These are phyloP conservation scores for Cordyceps fumosorosea DNA, from an alignment of 2,329 filamentous ascomycete species.

Conservation along the genomic window DNA sequence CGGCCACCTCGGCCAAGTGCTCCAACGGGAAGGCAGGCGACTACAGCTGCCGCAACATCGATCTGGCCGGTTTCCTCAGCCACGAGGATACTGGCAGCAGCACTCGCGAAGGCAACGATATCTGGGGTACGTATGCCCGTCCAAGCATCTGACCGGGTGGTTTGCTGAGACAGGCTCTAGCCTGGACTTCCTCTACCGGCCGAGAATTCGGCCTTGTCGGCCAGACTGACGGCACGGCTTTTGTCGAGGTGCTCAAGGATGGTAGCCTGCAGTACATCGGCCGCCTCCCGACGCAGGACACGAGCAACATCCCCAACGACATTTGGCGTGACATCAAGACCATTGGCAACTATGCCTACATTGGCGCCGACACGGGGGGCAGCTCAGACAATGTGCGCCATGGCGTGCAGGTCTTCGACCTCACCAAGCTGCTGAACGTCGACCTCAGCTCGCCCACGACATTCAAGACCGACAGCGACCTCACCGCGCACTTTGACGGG, in stretches of 20 bases:
- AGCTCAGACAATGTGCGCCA: constrained; percentile 26
- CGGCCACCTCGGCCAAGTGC: constrained; percentile 17
- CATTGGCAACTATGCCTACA: constrained; percentile 28
- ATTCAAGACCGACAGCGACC: constrained; percentile 25
- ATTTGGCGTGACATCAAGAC: constrained; percentile 37
- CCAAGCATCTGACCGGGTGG: neutral
- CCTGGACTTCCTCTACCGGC: constrained; percentile 22
- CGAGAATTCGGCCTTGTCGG: constrained; percentile 40
- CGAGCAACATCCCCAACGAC: constrained; percentile 18
- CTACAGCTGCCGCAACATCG: constrained; percentile 29
- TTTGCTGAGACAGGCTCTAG: neutral
- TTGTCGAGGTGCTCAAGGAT: constrained; percentile 36
- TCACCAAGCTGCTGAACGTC: constrained; percentile 44
- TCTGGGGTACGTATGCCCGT: constrained; percentile 21
- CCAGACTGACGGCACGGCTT: constrained; percentile 41
- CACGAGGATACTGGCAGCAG: constrained; percentile 30
- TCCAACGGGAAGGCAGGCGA: constrained; percentile 26
- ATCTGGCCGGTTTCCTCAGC: constrained; percentile 30
- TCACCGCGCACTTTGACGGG: constrained; percentile 28
- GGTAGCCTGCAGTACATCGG: constrained; percentile 39
- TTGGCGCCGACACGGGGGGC: constrained; percentile 34
- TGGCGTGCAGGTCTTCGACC: constrained; percentile 57
- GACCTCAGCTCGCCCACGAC: constrained; percentile 28
- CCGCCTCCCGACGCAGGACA: constrained; percentile 33
- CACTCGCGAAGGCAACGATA: constrained; percentile 29